Evolutionary conservation across 352 stramenopile genomes (phyloP).

Genomic region (Phytophthora lateralis): DNA sequence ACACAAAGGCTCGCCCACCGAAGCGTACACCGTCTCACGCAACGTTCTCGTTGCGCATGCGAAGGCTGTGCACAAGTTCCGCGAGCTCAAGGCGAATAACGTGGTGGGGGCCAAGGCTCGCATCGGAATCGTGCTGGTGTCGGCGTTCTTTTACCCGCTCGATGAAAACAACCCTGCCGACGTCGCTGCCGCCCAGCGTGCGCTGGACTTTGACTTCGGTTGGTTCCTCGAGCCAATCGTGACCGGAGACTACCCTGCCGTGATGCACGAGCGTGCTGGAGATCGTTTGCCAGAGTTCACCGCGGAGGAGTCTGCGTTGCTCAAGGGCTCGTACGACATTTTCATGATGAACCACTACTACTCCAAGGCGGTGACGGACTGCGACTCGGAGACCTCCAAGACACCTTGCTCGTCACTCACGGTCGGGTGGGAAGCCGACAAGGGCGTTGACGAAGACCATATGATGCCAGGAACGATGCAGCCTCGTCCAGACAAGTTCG

Average conservation of each 20-base stretch:
- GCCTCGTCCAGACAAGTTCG: constrained; percentile 19
- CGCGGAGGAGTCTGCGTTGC: constrained; percentile 53
- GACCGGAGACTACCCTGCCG: constrained; percentile 90
- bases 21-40: constrained; percentile 57
- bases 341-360: constrained; percentile 95
- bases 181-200: constrained; percentile 58
- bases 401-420: constrained; percentile 36
- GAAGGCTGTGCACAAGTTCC: constrained; percentile 78
- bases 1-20: constrained; percentile 32
- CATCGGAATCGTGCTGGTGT: constrained; percentile 90
- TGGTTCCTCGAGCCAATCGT: constrained; percentile 90
- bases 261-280: constrained; percentile 86
- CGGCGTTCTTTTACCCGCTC: constrained; percentile 63
- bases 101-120: constrained; percentile 45
- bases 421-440: constrained; percentile 46
- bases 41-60: constrained; percentile 91
- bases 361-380: constrained; percentile 50
- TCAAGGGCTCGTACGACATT: constrained; percentile 71
- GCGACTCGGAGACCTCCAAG: constrained; percentile 32
- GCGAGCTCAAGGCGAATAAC: constrained; percentile 22
- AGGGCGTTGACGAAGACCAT: constrained; percentile 51
- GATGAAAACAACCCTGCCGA: constrained; percentile 48
- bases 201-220: constrained; percentile 81
- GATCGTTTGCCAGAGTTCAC: constrained; percentile 89
- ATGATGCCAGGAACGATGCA: constrained; percentile 32